phyloP scores from a whole-genome alignment of 2,329 filamentous ascomycete species.

The Coniochaeta hoffmannii region DNA sequence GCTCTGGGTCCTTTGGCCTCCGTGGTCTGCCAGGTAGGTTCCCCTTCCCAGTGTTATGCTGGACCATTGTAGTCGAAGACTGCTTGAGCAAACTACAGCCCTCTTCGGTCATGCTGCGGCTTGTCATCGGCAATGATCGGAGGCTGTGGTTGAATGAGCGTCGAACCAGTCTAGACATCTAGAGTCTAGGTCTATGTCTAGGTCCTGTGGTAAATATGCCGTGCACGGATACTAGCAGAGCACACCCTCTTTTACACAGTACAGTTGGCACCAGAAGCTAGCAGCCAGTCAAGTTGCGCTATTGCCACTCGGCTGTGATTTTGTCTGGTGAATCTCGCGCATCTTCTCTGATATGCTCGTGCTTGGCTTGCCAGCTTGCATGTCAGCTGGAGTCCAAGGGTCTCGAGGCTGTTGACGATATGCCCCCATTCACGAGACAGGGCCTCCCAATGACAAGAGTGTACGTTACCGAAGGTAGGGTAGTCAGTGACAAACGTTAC shows the following conservation, averaged over 20 bases:
- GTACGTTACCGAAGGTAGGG: neutral
- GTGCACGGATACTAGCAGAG: neutral
- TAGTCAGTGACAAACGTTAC: neutral
- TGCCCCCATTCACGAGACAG: too few relatives aligned
- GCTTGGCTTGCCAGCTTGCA: neutral
- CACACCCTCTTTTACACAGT: neutral
- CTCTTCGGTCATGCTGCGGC: neutral
- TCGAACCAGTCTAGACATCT: too few relatives aligned
- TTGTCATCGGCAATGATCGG: neutral
- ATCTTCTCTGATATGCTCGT: neutral
- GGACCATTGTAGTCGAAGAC: neutral
- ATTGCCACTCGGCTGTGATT: conserved; percentile 1
- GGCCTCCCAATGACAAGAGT: neutral
- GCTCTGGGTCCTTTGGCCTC: neutral
- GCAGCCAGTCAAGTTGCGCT: conserved; percentile 1
- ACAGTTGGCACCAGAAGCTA: neutral
- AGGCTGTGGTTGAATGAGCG: neutral
- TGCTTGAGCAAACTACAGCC: too few relatives aligned
- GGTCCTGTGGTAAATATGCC: conserved; percentile 1
- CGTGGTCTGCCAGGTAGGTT: too few relatives aligned
- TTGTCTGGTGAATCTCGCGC: neutral
- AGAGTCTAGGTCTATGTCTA: too few relatives aligned
- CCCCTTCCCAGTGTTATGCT: neutral
- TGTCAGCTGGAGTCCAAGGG: neutral
- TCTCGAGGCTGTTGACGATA: too few relatives aligned